Conservation (phyloP, 2,329 filamentous ascomycete species). For the Diaporthe citri region DNA sequence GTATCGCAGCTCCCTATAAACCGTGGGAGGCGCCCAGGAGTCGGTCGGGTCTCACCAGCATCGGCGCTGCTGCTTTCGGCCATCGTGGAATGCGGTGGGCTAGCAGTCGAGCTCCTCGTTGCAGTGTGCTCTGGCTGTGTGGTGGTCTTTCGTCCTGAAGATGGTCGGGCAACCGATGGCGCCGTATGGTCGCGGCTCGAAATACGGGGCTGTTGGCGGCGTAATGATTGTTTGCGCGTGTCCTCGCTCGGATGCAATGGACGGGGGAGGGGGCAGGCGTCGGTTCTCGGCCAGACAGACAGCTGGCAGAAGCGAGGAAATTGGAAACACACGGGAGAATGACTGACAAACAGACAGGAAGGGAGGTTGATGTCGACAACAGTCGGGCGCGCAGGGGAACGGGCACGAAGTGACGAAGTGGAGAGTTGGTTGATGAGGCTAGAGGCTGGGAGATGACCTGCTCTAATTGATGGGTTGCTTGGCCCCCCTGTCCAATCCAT, state of each 20-base stretch:
- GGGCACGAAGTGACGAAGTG: slow-evolving; percentile 18
- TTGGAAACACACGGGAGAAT: neutral
- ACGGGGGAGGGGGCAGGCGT: neutral
- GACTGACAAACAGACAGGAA: slow-evolving; percentile 15
- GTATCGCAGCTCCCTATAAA: neutral
- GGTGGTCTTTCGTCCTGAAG: neutral
- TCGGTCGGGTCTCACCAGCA: slow-evolving; percentile 32
- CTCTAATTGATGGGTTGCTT: slow-evolving; percentile 28
- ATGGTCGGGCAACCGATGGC: neutral
- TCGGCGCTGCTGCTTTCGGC: slow-evolving; percentile 40
- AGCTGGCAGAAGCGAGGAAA: neutral
- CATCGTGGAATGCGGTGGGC: slow-evolving; percentile 25
- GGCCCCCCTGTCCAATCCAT: slow-evolving; percentile 14
- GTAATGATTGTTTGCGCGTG: slow-evolving; percentile 3
- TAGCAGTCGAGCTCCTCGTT: slow-evolving; percentile 3
- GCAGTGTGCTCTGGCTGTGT: neutral
- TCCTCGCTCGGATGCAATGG: slow-evolving; percentile 12
- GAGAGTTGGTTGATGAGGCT: slow-evolving; percentile 26
- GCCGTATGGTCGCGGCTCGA: slow-evolving; percentile 6
- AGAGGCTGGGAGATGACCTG: slow-evolving; percentile 35
- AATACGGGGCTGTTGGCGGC: neutral
- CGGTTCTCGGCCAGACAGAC: neutral
- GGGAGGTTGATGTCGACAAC: slow-evolving; percentile 14
- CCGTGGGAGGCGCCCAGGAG: neutral
- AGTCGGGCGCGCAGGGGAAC: slow-evolving; percentile 16